Base-by-base conservation (phyloP, 352 stramenopile species). In the Globisporangium viniferum region DNA sequence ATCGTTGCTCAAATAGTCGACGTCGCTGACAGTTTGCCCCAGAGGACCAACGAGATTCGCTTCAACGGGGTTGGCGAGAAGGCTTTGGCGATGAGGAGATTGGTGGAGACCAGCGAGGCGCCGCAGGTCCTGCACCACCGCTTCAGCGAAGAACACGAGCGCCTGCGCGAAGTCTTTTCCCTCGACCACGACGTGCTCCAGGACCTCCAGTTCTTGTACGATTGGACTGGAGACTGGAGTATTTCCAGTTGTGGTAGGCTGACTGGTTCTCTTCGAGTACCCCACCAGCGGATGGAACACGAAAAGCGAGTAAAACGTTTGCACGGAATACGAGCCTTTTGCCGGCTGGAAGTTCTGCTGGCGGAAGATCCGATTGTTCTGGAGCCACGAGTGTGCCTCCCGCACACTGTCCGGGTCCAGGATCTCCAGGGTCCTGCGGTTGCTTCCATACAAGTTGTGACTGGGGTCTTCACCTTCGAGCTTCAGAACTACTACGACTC, bases 171-270 rank as follows among this genome's bases (percentile, higher is more conserved):
- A 35, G 4, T 84, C 75, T 22, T 59, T 69, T 8, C 77, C 81
- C 66, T 86, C 75, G 20, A 83, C 51, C 15, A 86, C 54, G 24
- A 87, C 64, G 33, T 84, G 72, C 58, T 89, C 81, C 0, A 84
- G 51, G 24, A 75, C 39, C 2, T 86, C 65, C 0, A 82, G 22
- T 49, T 72, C 60, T 0, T 68, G 31, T 58, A 60, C 1, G 10
- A 29, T 24, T 1, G 12, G 39, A 20, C 18, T 44, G 4, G 15
- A 46, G 3, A 6, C 39, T 20, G 14, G 14, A 46, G 4, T 46
- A 14, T 20, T 5, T 1, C 3, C 39, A 46, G 39, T 20, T 12
- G 1, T 20, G 3, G 0, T 9, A 51, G 18, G 44, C 18, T 51
- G 44, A 51, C 5, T 51, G 44, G 44, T 12, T 51, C 44, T 51